A percentile compares a stretch with the other conserved stretches of the same genome.
Conservation (phyloP, 768 basidiomycete genomes). For the Paxillus rubicundulus region DNA sequence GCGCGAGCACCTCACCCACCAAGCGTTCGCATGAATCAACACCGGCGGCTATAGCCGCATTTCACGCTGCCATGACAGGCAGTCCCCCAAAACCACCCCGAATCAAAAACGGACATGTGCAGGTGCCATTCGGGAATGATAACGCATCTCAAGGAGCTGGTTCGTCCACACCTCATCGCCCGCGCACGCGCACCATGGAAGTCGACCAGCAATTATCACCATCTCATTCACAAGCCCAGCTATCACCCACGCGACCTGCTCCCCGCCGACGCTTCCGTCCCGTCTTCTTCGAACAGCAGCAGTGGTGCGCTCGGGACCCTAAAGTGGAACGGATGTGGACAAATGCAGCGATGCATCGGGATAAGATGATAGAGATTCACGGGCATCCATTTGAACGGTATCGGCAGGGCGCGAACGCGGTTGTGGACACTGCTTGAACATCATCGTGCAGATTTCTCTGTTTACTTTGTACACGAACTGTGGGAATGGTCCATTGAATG, state of each 20-base stretch:
- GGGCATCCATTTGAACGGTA: conserved; percentile 14
- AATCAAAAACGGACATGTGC: conserved; percentile 3
- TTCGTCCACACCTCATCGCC: conserved; percentile 25
- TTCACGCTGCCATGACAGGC: conserved; percentile 16
- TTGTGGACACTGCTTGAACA: not conserved
- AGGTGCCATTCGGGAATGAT: not conserved
- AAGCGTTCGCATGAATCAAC: not conserved
- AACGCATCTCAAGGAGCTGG: conserved; percentile 5
- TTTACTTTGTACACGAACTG: too few species aligned
- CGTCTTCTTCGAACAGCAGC: conserved; percentile 47
- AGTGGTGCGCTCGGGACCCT: conserved; percentile 46
- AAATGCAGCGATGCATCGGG: conserved; percentile 9
- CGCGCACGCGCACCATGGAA: conserved; percentile 13
- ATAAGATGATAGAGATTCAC: conserved; percentile 14
- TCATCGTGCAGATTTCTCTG: too few species aligned
- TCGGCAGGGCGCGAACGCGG: too few species aligned
- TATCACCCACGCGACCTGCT: conserved; percentile 7
- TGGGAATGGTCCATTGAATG: too few species aligned
- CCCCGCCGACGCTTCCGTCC: conserved; percentile 45
- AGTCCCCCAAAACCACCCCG: conserved; percentile 3
- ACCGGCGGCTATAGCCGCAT: conserved; percentile 10
- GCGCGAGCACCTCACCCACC: conserved; percentile 10
- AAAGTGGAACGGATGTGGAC: conserved; percentile 30
- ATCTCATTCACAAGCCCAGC: conserved; percentile 13
- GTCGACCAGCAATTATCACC: conserved; percentile 25